phyloP scores from a whole-genome alignment of 257 asterid species.

The Coffea eugenioides region DNA sequence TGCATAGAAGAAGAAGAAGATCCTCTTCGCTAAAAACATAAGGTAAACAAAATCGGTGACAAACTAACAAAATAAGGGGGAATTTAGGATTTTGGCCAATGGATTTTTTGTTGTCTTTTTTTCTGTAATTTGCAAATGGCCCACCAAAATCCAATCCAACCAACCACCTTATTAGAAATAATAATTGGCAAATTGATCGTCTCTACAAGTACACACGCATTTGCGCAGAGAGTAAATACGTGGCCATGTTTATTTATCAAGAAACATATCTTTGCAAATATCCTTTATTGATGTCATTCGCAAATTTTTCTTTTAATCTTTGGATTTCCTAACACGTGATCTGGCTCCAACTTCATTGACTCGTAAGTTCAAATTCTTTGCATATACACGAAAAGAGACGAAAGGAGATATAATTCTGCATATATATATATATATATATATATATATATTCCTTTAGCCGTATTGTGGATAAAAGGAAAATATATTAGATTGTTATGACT shows the following conservation, averaged over 20 bases:
- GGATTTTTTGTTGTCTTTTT: conserved; percentile 12
- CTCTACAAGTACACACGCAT: not conserved
- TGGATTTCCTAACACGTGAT: not conserved
- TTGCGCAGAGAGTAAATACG: not conserved
- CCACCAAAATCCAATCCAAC: conserved; percentile 19
- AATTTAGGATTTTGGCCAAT: conserved; percentile 12
- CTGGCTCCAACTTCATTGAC: not conserved
- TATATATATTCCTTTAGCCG: not conserved
- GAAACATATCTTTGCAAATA: not conserved
- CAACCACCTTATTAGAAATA: conserved; percentile 1
- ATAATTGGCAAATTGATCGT: not conserved
- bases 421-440: not conserved
- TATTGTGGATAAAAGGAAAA: conserved; percentile 16
- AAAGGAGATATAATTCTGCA: not conserved
- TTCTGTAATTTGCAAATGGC: not conserved
- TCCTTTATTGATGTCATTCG: not conserved
- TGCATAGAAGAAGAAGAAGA: not conserved
- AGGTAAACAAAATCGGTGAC: not conserved
- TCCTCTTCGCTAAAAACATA: not conserved
- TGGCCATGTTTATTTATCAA: not conserved
- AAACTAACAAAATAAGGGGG: conserved; percentile 8
- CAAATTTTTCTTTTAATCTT: too few species aligned
- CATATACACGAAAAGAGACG: too few species aligned
- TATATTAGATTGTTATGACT: not conserved
- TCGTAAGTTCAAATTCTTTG: not conserved